Percentiles rank a stretch among this genome's conserved stretches.
Evolutionary conservation across 1,284 basidiomycete species (phyloP).

Genomic region (Volvariella volvacea): DNA sequence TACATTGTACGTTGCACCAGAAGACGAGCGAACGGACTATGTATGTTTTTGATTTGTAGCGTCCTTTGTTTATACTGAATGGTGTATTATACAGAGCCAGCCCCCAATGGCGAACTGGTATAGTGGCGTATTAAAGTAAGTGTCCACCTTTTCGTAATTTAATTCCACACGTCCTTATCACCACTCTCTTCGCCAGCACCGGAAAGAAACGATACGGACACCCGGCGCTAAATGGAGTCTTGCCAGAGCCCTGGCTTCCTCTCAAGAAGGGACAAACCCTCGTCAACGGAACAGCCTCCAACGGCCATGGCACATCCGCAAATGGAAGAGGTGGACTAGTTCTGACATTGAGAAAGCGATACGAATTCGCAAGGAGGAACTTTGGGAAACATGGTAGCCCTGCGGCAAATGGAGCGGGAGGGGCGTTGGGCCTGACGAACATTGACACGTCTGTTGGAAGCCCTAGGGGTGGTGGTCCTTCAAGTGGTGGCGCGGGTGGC

Average conservation of each 20-base stretch:
- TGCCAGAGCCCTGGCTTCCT: slow-evolving; percentile 90
- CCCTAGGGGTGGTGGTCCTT: not conserved
- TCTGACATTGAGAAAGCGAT: slow-evolving; percentile 64
- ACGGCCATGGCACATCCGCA: slow-evolving; percentile 24
- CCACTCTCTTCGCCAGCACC: slow-evolving; percentile 41
- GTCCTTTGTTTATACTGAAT: slow-evolving; percentile 3
- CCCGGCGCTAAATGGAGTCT: slow-evolving; percentile 80
- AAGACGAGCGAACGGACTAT: slow-evolving; percentile 88
- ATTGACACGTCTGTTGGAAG: too few species aligned
- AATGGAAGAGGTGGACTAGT: slow-evolving; percentile 61
- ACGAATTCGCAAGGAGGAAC: too few species aligned
- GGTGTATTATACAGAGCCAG: slow-evolving; percentile 55
- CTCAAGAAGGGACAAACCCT: slow-evolving; percentile 73
- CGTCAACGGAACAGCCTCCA: slow-evolving; percentile 41
- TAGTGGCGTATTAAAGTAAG: slow-evolving; percentile 81
- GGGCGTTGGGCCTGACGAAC: too few species aligned
- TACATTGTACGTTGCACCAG: slow-evolving; percentile 88
- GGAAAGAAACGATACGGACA: slow-evolving; percentile 87
- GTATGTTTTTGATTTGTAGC: slow-evolving; percentile 32
- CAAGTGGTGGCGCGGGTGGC: not conserved
- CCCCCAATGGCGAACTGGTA: slow-evolving; percentile 95
- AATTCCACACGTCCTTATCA: slow-evolving; percentile 4
- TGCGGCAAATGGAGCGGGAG: too few species aligned
- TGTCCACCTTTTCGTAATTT: slow-evolving; percentile 6
- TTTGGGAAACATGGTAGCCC: too few species aligned